Base-by-base conservation (phyloP, 257 asterid species). In the Solanum phureja region DNA sequence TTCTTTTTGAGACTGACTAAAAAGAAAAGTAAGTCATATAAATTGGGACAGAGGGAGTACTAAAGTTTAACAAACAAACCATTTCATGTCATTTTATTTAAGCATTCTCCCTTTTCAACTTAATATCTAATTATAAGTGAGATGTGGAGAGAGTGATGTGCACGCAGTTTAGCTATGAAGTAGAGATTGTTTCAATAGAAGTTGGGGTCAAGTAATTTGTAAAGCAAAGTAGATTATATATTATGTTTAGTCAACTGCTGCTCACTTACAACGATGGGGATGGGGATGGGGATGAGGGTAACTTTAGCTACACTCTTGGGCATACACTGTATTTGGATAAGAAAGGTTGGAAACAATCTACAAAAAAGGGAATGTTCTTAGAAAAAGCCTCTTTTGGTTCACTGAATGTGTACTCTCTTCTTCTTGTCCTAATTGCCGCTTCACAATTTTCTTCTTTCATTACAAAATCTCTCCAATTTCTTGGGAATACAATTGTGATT, bases 301-400 rank as follows among this genome's bases (percentile, higher is more conserved):
- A 16, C 64, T 56, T 56, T 56, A 56, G 64, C 64, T 18, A 10
- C 73, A 83, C 40, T 18, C 60, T 33, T 13, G 84, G 69, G 33
- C 83, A 84, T 88, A 46, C 90, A 87, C 16, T 88, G 89, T 86
- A 87, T 21, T 40, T 42, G 85, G 75, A 23, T 38, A 44, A 33
- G 31, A 11, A 13, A 34, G 6, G 86, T 23, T 34, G 58, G 46
- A 12, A 23, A 60, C 56, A 56, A n/a, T 69, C 84, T 19, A 69
- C 64, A 19, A 37, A 12, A 33, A 14, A 38, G 66, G 86, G 92
- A 83, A 90, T 76, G 90, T 90, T 90, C 75, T 29, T 40, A 40
- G 83, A 77, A n/a, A 76, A 12, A 46, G 27, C 42, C 14, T 72
- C 77, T 56, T 33, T 79, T 35, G 16, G 83, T 88, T 90, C 86